These are phyloP conservation scores for Pythium graminicola DNA, from an alignment of 352 stramenopile species.

Conservation along the genomic window DNA sequence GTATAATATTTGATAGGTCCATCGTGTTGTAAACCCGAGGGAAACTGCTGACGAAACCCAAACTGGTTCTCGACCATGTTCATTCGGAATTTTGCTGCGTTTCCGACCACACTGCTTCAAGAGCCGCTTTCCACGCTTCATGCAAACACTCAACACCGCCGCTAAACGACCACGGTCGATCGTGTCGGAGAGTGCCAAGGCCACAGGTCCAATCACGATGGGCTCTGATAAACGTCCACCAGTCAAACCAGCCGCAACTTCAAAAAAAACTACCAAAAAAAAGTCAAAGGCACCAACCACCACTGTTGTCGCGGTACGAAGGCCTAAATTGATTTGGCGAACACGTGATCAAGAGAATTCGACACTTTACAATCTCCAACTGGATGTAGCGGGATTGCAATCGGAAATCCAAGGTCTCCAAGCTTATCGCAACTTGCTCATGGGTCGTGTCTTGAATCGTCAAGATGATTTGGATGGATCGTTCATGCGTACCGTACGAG, in stretches of 20 bases:
- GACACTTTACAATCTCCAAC: constrained; percentile 49
- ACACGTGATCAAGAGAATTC: constrained; percentile 49
- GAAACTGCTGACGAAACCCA: too few species aligned
- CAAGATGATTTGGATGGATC: constrained; percentile 37
- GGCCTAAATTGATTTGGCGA: constrained; percentile 46
- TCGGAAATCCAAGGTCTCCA: constrained; percentile 38
- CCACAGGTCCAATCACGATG: neutral
- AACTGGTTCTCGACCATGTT: too few species aligned
- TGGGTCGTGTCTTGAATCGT: constrained; percentile 30
- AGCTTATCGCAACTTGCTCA: constrained; percentile 29
- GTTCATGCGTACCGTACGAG: constrained; percentile 39
- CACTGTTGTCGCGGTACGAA: neutral
- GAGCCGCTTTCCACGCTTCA: too few species aligned
- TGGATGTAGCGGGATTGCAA: constrained; percentile 40
- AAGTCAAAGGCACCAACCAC: neutral
- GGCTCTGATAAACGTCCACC: neutral
- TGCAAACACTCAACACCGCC: neutral
- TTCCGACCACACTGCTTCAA: neutral
- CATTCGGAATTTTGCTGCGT: neutral
- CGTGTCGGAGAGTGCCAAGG: neutral
- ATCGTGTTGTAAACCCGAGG: too few species aligned
- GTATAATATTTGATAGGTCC: too few species aligned
- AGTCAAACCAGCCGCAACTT: neutral
- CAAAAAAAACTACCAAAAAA: neutral
- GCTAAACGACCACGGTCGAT: neutral